phyloP scores from a whole-genome alignment of 2,329 filamentous ascomycete genomes.

The Fusarium oxysporum region DNA sequence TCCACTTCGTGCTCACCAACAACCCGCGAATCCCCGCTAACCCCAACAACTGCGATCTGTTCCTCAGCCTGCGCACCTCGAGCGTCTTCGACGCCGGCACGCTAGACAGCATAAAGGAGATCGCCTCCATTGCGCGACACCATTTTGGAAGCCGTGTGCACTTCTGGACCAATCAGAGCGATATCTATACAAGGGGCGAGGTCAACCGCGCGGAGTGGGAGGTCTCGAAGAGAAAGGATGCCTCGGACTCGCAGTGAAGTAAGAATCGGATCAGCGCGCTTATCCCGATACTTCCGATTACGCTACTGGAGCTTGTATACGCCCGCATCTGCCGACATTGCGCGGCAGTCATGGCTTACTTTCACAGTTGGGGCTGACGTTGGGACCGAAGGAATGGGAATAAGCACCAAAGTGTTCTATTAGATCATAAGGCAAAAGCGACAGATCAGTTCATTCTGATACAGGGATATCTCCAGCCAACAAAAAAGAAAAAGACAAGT shows the following conservation, averaged over 20 bases:
- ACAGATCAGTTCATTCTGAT: constrained; percentile 11
- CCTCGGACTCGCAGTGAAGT: background rate
- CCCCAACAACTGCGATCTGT: constrained; percentile 1
- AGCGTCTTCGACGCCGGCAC: background rate
- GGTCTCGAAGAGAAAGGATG: background rate
- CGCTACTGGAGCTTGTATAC: background rate
- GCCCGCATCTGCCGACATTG: background rate
- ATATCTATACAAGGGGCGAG: background rate
- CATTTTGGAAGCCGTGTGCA: background rate
- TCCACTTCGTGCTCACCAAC: background rate
- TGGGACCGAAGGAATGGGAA: background rate
- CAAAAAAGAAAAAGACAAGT: background rate
- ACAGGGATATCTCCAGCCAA: constrained; percentile 30
- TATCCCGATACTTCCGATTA: background rate
- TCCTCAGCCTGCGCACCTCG: constrained; percentile 8
- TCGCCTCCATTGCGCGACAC: background rate
- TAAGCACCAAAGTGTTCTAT: background rate
- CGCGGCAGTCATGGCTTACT: background rate
- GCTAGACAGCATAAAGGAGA: background rate
- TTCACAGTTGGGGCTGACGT: constrained; percentile 11
- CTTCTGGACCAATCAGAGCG: background rate
- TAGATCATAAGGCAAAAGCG: background rate
- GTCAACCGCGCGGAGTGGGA: background rate
- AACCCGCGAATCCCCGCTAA: background rate
- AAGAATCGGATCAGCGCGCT: background rate